These are phyloP conservation scores for Batkoa obscura DNA, from an alignment of 371 early-diverging fungal genomes.

Conservation along the genomic window DNA sequence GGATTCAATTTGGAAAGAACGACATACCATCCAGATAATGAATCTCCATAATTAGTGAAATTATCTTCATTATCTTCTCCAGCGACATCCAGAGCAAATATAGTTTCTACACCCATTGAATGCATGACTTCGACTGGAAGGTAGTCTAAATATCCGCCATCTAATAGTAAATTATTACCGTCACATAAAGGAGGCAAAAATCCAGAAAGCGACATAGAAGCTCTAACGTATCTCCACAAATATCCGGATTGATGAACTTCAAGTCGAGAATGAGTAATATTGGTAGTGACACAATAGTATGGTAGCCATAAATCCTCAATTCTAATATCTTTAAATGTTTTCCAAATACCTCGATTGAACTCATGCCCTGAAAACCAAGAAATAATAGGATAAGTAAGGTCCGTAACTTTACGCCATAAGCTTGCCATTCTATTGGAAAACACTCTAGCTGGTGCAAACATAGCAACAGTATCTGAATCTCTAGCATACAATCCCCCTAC, in stretches of 20 bases:
- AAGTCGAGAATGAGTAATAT: slow-evolving; percentile 88
- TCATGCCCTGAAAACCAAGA: slow-evolving; percentile 82
- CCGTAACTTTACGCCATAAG: slow-evolving; percentile 79
- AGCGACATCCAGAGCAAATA: slow-evolving; percentile 94
- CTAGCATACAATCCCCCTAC: slow-evolving; percentile 91
- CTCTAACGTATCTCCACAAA: slow-evolving; percentile 94
- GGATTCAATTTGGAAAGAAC: slow-evolving; percentile 70
- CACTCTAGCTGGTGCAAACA: slow-evolving; percentile 68
- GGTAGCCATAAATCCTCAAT: slow-evolving; percentile 98
- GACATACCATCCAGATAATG: slow-evolving; percentile 87
- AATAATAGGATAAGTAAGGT: slow-evolving; percentile 91
- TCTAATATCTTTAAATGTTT: slow-evolving; percentile 74
- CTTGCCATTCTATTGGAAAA: slow-evolving; percentile 66
- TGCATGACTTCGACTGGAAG: slow-evolving; percentile 85
- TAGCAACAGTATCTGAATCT: slow-evolving; percentile 70
- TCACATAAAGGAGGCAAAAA: slow-evolving; percentile 91
- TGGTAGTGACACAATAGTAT: slow-evolving; percentile 93
- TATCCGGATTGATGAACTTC: slow-evolving; percentile 84
- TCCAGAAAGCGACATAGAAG: slow-evolving; percentile 96
- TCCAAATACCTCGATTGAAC: slow-evolving; percentile 92
- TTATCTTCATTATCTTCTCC: slow-evolving; percentile 39
- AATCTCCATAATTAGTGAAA: slow-evolving; percentile 77
- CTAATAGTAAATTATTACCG: slow-evolving; percentile 89
- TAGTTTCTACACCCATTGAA: slow-evolving; percentile 72
- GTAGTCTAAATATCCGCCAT: slow-evolving; percentile 99